phyloP scores from a whole-genome alignment of 805 yeast genomes.

The Vanderwaltozyma tropicalis region DNA sequence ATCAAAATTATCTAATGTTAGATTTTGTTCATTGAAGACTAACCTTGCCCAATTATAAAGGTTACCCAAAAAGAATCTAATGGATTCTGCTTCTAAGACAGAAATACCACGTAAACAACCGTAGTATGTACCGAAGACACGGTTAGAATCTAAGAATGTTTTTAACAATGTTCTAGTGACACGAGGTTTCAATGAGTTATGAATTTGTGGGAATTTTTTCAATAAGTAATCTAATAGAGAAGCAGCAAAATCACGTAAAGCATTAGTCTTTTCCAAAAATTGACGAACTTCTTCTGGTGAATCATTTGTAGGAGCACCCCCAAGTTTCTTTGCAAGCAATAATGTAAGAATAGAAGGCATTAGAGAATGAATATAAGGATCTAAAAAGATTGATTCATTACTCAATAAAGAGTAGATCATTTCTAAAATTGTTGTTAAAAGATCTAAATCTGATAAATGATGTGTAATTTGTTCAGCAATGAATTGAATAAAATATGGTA shows the following conservation, averaged over 20 bases:
- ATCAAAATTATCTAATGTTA: conserved; percentile 14
- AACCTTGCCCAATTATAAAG: conserved; percentile 66
- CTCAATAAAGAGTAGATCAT: conserved; percentile 75
- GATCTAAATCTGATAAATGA: conserved; percentile 60
- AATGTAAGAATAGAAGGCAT: conserved; percentile 95
- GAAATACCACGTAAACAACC: conserved; percentile 83
- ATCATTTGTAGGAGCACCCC: conserved; percentile 33
- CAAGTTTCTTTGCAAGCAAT: conserved; percentile 81
- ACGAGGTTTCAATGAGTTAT: conserved; percentile 83
- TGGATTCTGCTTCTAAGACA: conserved; percentile 79
- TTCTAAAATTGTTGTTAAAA: conserved; percentile 77
- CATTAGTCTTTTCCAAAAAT: conserved; percentile 35
- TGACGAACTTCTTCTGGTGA: conserved; percentile 16
- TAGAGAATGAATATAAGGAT: conserved; percentile 90
- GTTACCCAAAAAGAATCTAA: conserved; percentile 78
- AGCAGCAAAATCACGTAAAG: conserved; percentile 82
- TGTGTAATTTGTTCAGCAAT: conserved; percentile 91
- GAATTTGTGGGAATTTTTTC: conserved; percentile 68
- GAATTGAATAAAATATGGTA: conserved; percentile 93
- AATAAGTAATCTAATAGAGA: conserved; percentile 72
- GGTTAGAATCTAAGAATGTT: conserved; percentile 77
- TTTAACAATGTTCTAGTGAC: conserved; percentile 86
- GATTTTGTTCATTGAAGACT: conserved; percentile 35
- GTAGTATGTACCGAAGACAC: conserved; percentile 81
- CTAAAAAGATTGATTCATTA: conserved; percentile 77